Evolutionary conservation across 495 filamentous ascomycete genomes (phyloP).

Genomic region (Lepidopterella palustris): DNA sequence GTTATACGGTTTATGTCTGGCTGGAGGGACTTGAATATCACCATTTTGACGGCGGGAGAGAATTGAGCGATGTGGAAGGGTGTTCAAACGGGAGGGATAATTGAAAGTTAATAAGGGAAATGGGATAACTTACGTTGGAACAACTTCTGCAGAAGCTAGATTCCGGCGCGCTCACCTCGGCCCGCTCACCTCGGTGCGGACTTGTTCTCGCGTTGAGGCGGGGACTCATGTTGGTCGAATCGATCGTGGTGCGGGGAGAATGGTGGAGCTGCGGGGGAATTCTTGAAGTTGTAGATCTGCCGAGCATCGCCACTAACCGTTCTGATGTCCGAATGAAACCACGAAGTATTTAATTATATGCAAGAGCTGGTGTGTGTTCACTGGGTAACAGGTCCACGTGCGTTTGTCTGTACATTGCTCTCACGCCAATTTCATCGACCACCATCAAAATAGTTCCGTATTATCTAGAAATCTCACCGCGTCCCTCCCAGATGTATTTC

Average conservation of each 20-base stretch:
- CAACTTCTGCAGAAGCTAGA: not conserved
- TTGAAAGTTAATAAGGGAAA: not conserved
- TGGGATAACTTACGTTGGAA: not conserved
- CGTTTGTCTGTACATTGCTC: too few species aligned
- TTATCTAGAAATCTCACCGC: too few species aligned
- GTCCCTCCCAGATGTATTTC: constrained; percentile 40
- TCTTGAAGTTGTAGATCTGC: not conserved
- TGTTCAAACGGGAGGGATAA: not conserved
- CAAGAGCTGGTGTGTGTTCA: too few species aligned
- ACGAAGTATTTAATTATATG: too few species aligned
- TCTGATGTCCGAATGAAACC: too few species aligned
- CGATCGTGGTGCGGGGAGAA: constrained; percentile 16
- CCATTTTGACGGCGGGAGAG: constrained; percentile 9
- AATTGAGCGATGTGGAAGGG: not conserved
- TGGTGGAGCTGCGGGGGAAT: constrained; percentile 5
- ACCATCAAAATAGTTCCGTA: too few species aligned
- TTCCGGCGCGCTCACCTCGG: not conserved
- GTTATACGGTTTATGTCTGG: constrained; percentile 35
- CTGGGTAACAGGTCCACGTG: too few species aligned
- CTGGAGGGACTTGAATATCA: constrained; percentile 39
- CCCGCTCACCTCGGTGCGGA: not conserved
- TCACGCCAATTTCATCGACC: constrained; percentile 23
- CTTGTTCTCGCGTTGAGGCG: not conserved
- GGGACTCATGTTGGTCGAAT: constrained; percentile 17
- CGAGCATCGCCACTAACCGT: not conserved